These are phyloP conservation scores for Globisporangium middletonii DNA, from an alignment of 352 stramenopile species.

Conservation along the genomic window DNA sequence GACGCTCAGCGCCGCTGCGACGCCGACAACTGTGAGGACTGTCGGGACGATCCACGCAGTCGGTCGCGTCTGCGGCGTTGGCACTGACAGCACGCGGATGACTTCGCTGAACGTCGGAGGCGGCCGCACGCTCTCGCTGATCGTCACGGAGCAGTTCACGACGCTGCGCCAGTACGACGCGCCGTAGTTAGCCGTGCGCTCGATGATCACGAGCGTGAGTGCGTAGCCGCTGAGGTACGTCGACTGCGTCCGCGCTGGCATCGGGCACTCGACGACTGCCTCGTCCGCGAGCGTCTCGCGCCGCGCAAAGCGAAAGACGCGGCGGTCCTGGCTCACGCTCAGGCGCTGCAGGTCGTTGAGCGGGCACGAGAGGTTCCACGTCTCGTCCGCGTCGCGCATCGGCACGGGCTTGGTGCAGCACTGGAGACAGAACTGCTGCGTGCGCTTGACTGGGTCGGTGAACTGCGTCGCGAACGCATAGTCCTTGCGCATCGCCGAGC, in stretches of 20 bases:
- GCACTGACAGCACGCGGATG: conserved; percentile 52
- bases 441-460: conserved; percentile 29
- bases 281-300: conserved; percentile 47
- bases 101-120: conserved; percentile 45
- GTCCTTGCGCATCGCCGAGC: conserved; percentile 29
- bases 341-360: conserved; percentile 59
- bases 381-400: conserved; percentile 47
- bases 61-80: conserved; percentile 17
- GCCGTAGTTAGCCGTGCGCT: conserved; percentile 38
- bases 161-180: conserved; percentile 62
- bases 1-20: conserved; percentile 26
- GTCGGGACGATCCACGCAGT: conserved; percentile 30
- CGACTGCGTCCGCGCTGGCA: conserved; percentile 40
- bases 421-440: conserved; percentile 56
- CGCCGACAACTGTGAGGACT: conserved; percentile 9
- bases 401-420: conserved; percentile 73
- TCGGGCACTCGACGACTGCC: conserved; percentile 43
- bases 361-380: conserved; percentile 70
- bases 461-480: conserved; percentile 57
- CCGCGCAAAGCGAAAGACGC: conserved; percentile 53
- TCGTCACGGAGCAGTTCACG: conserved; percentile 53
- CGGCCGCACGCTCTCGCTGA: conserved; percentile 34
- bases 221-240: conserved; percentile 55
- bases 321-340: conserved; percentile 54
- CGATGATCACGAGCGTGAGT: conserved; percentile 49